Base-by-base conservation (phyloP, 2,329 filamentous ascomycete genomes). In the Verticillium zaregamsianum region DNA sequence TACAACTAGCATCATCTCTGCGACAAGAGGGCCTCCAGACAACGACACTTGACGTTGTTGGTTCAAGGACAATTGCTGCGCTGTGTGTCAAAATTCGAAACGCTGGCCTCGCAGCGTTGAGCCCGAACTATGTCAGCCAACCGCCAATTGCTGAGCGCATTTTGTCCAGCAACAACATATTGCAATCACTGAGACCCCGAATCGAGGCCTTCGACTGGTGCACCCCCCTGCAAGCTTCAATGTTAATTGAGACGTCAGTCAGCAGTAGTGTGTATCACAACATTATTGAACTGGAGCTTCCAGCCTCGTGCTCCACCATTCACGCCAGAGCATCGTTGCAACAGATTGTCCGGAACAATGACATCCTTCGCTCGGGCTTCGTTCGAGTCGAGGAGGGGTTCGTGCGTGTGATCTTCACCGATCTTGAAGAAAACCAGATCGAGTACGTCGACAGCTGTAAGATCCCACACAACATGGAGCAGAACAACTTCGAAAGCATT, bases 331-430 rank as follows among this genome's bases (percentile, higher is more conserved):
- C 74, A 1, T 83, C 84, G 9, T 77, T 93, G 31, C 61, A 67
- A 2, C 67, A 72, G 0, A 67, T 92, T 7, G 78, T 81, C 8
- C 62, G 76, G 7, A 67, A 72, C 1, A 93, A 93, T 67, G 80
- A 88, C 54, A 85, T 92, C 20, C 74, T 97, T 2, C 84, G 92
- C 14, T 88, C 90, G 8, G 91, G 91, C 0, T 97, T 97, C 70
- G 70, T 83, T 2, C 74, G 82, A n/a, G 73, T 82, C 31, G 72
- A 79, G 1, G 79, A 80, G 23, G 74, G 77, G 1, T 89, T 89
- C 65, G 79, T 80, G 12, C 88, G 90, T 65, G 73, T 95, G 2
- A 72, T 92, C 1, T 93, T 90, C 83, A 82, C 80, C 37, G 64
- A 68, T 0, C 68, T 89, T 1, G 65, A 73, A 0, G 66, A 76